phyloP scores from a whole-genome alignment of 352 stramenopile species.

The Pythium dissotocum region DNA sequence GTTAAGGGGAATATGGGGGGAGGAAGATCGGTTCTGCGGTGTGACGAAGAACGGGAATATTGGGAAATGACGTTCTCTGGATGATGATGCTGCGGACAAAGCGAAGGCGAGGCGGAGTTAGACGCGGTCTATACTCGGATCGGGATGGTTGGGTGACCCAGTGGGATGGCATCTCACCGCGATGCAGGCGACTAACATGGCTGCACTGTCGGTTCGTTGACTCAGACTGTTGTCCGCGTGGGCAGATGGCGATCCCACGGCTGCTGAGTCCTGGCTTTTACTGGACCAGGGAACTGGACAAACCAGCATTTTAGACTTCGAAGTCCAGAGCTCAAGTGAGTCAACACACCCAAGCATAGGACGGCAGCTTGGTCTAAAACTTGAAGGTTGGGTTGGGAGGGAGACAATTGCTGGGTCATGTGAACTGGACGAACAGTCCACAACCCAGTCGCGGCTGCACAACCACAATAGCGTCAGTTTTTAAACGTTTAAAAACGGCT shows the following conservation, averaged over 20 bases:
- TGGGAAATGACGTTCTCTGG: constrained; percentile 14
- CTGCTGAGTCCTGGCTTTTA: constrained; percentile 11
- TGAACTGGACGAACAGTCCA: background rate
- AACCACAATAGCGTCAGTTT: no score
- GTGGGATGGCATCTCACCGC: constrained; percentile 1
- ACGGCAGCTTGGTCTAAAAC: background rate
- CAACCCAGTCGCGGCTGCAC: no score
- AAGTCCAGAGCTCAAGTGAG: background rate
- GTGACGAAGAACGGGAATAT: background rate
- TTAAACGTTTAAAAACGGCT: no score
- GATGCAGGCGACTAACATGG: background rate
- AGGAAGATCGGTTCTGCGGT: constrained; percentile 2
- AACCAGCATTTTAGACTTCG: constrained; percentile 1
- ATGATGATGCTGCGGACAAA: no score
- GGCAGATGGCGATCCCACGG: constrained; percentile 1
- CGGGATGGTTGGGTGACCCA: background rate
- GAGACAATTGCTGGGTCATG: background rate
- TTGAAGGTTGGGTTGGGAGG: background rate
- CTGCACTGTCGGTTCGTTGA: background rate
- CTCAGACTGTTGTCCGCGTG: background rate
- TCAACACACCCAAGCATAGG: background rate
- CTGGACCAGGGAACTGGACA: background rate
- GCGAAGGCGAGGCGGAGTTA: background rate
- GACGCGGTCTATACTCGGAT: background rate
- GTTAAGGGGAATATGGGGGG: background rate